Evolutionary conservation across 768 basidiomycete genomes (phyloP), one percentile per base, ranked within the genome.

Genomic region (Termitomyces sp.): DNA sequence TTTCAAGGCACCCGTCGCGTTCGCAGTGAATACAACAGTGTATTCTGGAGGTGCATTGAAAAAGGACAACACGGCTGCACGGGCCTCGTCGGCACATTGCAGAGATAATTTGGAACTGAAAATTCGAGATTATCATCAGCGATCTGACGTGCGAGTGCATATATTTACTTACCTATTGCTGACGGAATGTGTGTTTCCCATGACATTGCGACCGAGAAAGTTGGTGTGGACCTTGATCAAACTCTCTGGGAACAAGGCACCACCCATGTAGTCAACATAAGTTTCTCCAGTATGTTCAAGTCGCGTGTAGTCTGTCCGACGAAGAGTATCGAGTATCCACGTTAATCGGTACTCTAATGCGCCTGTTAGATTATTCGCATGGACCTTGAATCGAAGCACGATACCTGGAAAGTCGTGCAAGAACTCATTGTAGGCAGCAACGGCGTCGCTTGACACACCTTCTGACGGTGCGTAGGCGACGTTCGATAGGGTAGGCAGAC

Each of bases 261-360:
- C 90, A 32, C 91, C 91, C 89, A 93, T 93, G 62, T 89, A 93
- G 66, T 93, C 91, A 59, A 91, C 86, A 58, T 93, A 93, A 8
- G 86, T 87, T 73, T 92, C 89, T 7, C 83, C 83, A 9, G 75
- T 73, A 12, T 78, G 79, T 59, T 86, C 82, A 42, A 89, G 75
- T 52, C 88, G 74, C 5, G 75, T 58, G 62, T 82, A 88, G 68
- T 91, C 87, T 0, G 79, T 84, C 61, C 79, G 76, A 48, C 88
- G 82, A 16, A 90, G 78, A 0, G 82, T 78, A 64, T 91, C 89
- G 55, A 91, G 68, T 56, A 86, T 86, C 84, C 87, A 87, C 6
- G 88, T 89, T 16, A 75, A 75, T 48, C 79, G 78, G 62, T 88
- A 91, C 69, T 88, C 86, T 69, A n/a, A 42, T 33, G 24, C 55